A percentile compares a stretch with the other conserved stretches of the same genome.
phyloP scores from a whole-genome alignment of 2,329 filamentous ascomycete genomes.

The Venturia aucupariae region DNA sequence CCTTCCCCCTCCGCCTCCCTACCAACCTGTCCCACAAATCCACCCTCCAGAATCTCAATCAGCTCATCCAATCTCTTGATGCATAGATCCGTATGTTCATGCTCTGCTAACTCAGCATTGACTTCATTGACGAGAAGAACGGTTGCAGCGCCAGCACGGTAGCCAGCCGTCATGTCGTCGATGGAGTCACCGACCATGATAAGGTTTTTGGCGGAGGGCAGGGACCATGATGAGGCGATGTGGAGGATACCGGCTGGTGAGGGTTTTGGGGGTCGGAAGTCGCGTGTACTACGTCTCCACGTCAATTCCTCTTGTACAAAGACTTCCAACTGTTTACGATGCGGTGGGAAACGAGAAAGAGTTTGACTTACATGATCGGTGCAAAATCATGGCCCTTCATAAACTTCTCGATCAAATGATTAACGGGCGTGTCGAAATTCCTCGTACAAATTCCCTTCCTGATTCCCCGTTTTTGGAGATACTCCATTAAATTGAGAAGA shows the following conservation, averaged over 20 bases:
- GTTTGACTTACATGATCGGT: slow-evolving; percentile 52
- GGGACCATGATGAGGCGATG: slow-evolving; percentile 68
- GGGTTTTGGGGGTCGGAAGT: slow-evolving; percentile 76
- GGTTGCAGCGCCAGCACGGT: slow-evolving; percentile 74
- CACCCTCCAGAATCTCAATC: slow-evolving; percentile 62
- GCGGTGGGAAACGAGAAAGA: neutral
- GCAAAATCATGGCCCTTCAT: slow-evolving; percentile 58
- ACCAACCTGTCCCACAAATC: slow-evolving; percentile 45
- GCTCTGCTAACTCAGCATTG: slow-evolving; percentile 60
- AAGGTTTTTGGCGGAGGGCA: slow-evolving; percentile 31
- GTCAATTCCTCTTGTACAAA: neutral
- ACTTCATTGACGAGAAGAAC: slow-evolving; percentile 79
- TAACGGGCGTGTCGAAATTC: slow-evolving; percentile 78
- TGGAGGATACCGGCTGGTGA: slow-evolving; percentile 80
- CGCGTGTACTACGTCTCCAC: slow-evolving; percentile 49
- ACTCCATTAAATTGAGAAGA: slow-evolving; percentile 67
- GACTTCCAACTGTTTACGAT: too few species aligned
- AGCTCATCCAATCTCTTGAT: slow-evolving; percentile 67
- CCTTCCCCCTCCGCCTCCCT: slow-evolving; percentile 23
- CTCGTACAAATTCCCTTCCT: slow-evolving; percentile 84
- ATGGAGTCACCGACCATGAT: slow-evolving; percentile 57
- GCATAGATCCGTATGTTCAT: slow-evolving; percentile 68
- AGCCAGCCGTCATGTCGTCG: slow-evolving; percentile 87
- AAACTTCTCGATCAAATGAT: slow-evolving; percentile 66
- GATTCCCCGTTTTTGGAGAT: slow-evolving; percentile 58